Evolutionary conservation across 2,329 filamentous ascomycete species (phyloP), one percentile per base, ranked within the genome.

Genomic region (Fonsecaea pedrosoi): DNA sequence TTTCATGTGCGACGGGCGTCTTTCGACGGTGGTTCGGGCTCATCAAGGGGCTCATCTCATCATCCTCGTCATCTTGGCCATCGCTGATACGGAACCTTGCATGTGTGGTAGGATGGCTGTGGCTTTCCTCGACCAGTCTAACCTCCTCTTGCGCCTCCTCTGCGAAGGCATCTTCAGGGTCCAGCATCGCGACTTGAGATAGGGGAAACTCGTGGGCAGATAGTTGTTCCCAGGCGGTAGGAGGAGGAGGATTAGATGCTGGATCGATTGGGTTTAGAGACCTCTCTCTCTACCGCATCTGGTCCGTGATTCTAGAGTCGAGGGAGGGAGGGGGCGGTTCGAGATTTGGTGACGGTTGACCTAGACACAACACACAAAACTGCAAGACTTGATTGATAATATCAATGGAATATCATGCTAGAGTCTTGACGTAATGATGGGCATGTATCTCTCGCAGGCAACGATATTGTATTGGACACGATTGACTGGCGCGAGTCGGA

Each of bases 91-190:
- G 42, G 58, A 58, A 69, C 21, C 53, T 37, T 64, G 56, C 45
- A 30, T 71, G 53, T 60, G 53, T 48, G 55, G 21, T 48, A 21
- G 38, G 18, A 15, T 48, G 48, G 37, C 13, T n/a, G 7, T 40
- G 34, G 21, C 35, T 59, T 54, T 62, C 58, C 45, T 71, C 66
- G 40, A 69, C 58, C 34, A 63, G 60, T 45, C 67, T 58, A 18
- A 69, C 67, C 64, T 79, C 75, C 56, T 77, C 70, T 62, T 78
- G 75, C 9, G 73, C 70, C 55, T 77, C 77, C 54, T 74, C 72
- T 12, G 73, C 73, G 48, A 78, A 74, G 5, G 74, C 70, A 59
- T 75, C 71, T 68, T 79, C 77, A 53, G 74, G 75, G 69, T 77
- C 75, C 75, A 79, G 78, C 53, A 45, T 70, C 48, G 34, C 42